phyloP scores from a whole-genome alignment of 768 basidiomycete species.

The Lyophyllum atratum region DNA sequence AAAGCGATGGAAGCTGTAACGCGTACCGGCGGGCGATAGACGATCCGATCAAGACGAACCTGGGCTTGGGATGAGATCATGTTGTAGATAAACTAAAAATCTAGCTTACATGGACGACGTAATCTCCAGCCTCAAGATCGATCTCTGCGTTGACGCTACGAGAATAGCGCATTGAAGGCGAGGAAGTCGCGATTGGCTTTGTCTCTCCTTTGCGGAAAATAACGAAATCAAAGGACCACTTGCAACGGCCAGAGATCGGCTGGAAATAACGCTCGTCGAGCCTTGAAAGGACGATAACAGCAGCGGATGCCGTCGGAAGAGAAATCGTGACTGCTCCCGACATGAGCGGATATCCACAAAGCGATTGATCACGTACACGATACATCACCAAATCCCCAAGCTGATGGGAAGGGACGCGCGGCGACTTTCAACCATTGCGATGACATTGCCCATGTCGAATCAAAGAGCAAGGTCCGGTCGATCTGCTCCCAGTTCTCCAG shows the following conservation, averaged over 20 bases:
- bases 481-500: constrained; percentile 39
- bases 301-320: constrained; percentile 26
- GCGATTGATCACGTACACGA: constrained; percentile 29
- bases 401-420: constrained; percentile 24
- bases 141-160: constrained; percentile 31
- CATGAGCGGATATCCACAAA: background rate
- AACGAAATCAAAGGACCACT: constrained; percentile 37
- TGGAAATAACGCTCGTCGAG: constrained; percentile 36
- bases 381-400: constrained; percentile 43
- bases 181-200: constrained; percentile 22
- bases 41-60: constrained; percentile 18
- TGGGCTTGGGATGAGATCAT: background rate
- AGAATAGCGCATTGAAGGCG: constrained; percentile 13
- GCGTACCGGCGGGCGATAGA: background rate
- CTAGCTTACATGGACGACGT: constrained; percentile 28
- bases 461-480: constrained; percentile 41
- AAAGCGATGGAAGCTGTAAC: background rate
- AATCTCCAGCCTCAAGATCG: constrained; percentile 26
- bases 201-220: constrained; percentile 35
- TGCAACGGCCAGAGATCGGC: constrained; percentile 23
- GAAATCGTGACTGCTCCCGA: constrained; percentile 33
- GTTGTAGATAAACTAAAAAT: background rate
- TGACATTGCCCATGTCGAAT: constrained; percentile 39
- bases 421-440: constrained; percentile 43
- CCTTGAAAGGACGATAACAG: constrained; percentile 40